A percentile compares a stretch with the other conserved stretches of the same genome.
Evolutionary conservation across 257 asterid species (phyloP).

Genomic region (Parsonsia alboflavescens): DNA sequence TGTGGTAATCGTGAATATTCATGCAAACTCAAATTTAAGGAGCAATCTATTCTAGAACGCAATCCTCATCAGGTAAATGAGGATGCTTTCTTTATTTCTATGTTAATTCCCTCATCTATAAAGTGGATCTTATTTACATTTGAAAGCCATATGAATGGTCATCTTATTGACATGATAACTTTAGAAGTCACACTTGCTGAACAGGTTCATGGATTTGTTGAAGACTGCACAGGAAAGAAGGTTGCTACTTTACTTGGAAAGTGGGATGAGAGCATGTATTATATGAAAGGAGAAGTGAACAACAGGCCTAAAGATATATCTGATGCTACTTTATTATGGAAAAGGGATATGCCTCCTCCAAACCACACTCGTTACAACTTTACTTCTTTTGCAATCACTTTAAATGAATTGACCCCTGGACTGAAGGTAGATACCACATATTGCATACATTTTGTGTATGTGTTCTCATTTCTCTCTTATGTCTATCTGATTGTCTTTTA

Average conservation of each 20-base stretch:
- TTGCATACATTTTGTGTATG: conserved; percentile 12
- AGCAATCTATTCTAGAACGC: conserved; percentile 89
- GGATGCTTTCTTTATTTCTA: conserved; percentile 3
- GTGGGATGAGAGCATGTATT: conserved; percentile 88
- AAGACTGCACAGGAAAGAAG: conserved; percentile 62
- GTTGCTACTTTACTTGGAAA: conserved; percentile 73
- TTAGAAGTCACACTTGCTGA: conserved; percentile 19
- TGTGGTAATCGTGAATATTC: conserved; percentile 74
- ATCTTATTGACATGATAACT: conserved; percentile 8
- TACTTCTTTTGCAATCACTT: conserved; percentile 75
- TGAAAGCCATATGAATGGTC: conserved; percentile 3
- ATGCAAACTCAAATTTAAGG: conserved; percentile 94
- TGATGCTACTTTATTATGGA: conserved; percentile 64
- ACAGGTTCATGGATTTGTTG: conserved; percentile 90
- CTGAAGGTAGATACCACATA: conserved; percentile 53
- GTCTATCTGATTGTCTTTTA: conserved; percentile 29
- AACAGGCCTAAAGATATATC: conserved; percentile 48
- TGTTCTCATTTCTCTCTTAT: conserved; percentile 16
- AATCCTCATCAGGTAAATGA: conserved; percentile 84
- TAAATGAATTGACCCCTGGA: conserved; percentile 78
- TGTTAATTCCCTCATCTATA: background rate
- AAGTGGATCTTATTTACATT: background rate
- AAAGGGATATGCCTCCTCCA: conserved; percentile 49
- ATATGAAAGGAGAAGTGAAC: conserved; percentile 53
- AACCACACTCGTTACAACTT: conserved; percentile 75